Evolutionary conservation across 139 green algal species (phyloP).

Genomic region (Raphidocelis subcapitata): DNA sequence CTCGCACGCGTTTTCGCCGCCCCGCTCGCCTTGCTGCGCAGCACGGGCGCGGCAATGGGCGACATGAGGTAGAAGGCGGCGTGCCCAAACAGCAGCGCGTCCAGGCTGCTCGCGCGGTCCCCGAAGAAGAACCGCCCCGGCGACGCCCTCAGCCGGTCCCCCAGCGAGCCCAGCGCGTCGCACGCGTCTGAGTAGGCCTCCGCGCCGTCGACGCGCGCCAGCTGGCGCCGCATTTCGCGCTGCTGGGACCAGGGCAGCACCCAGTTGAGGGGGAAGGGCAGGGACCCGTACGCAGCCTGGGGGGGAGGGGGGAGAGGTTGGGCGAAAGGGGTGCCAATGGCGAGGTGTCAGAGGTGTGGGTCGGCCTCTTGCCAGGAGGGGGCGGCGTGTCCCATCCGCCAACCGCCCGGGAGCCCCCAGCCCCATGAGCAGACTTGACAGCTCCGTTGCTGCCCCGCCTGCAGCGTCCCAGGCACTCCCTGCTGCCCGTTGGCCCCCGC

Average conservation of each 20-base stretch:
- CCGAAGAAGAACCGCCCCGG: constrained; percentile 59
- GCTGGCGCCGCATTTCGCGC: constrained; percentile 32
- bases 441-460: neutral
- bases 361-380: no score
- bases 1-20: no score
- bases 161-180: constrained; percentile 38
- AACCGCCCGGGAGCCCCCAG: neutral
- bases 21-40: constrained; percentile 37
- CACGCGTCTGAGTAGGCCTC: constrained; percentile 47
- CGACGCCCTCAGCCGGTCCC: constrained; percentile 41
- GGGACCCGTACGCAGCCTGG: constrained; percentile 45
- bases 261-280: constrained; percentile 65
- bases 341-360: no score
- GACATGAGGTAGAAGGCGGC: constrained; percentile 53
- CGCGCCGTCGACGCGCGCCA: constrained; percentile 23
- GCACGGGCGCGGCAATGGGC: constrained; percentile 51
- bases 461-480: neutral
- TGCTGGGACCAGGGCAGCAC: constrained; percentile 48
- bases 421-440: neutral
- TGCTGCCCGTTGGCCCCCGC: neutral
- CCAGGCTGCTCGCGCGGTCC: constrained; percentile 49
- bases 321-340: neutral
- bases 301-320: neutral
- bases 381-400: no score
- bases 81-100: constrained; percentile 66